Evolutionary conservation across 164 flowering plant species (phyloP), one percentile per base, ranked within the genome.

Genomic region (Chloranthus sessilifolius): DNA sequence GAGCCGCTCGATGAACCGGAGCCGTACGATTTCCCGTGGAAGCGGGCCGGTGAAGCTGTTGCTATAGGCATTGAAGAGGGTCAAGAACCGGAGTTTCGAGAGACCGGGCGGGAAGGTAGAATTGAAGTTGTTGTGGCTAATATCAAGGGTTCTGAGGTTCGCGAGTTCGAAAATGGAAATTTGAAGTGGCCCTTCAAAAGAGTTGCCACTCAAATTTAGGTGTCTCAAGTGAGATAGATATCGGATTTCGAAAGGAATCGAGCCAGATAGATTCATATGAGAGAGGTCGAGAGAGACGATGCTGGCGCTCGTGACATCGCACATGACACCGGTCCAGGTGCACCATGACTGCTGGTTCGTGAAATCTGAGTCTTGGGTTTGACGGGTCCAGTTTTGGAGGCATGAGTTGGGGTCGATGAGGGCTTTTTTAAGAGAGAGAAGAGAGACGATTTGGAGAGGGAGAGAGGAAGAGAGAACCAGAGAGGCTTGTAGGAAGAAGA

Each of bases 241-340:
- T 2, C 65, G 56, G 42, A 89, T 65, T 39, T 78, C 73, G 0
- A 48, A 5, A 0, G 95, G 82, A 12, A 94, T 68, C 0, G 17
- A 6, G 16, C 99, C 99, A 9, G 96, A 85, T 27, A 94, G 85
- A 55, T 77, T 84, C n/a, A 77, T 67, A 4, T 43, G 35, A 4
- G 99, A 87, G 52, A 94, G 76, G 62, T 94, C 95, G 43, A 94
- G 74, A 0, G 79, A 48, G 4, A 48, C 63, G 49, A 89, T 50
- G 1, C 66, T 71, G 25, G 50, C 24, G 0, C 75, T 75, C 5
- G 43, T 47, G 8, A 48, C 66, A 56, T 72, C 73, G 65, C 99
- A 94, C 26, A 62, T 53, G 61, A 94, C 51, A 19, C 97, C 97
- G 15, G 92, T 71, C 99, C 99, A 94, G 3, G 79, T 47, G 58